Conservation (phyloP, 78 protist species). For the Dictyostelium brefeldianum region DNA sequence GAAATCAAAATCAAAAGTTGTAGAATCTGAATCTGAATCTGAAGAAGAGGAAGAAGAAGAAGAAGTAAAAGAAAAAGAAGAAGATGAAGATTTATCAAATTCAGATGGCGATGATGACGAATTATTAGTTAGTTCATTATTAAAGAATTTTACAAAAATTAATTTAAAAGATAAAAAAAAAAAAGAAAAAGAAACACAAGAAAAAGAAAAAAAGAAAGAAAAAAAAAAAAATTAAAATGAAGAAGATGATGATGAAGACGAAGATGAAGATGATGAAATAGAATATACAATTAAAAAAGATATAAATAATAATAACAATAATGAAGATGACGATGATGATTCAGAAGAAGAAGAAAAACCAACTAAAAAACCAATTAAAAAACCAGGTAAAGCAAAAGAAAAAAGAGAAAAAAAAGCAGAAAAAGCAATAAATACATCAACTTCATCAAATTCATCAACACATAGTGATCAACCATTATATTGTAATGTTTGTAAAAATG, state of each 20-base stretch:
- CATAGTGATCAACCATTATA: neutral
- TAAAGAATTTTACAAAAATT: conserved; percentile 11
- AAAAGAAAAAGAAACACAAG: neutral
- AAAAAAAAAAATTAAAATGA: neutral
- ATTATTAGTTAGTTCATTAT: conserved; percentile 19
- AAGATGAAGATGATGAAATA: neutral
- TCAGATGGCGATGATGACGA: conserved; percentile 27
- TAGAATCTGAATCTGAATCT: neutral
- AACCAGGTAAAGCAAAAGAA: conserved; percentile 70
- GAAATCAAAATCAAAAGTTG: conserved; percentile 1
- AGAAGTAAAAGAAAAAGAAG: neutral
- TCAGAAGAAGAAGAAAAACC: neutral
- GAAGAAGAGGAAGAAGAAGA: conserved; percentile 1
- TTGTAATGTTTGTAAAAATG: conserved; percentile 75
- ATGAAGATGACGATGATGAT: conserved; percentile 3
- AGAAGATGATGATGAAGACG: neutral
- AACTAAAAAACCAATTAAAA: neutral
- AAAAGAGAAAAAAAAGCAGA: conserved; percentile 64
- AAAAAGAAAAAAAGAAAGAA: neutral
- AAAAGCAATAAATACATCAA: conserved; percentile 43
- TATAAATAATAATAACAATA: neutral
- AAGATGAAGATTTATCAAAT: neutral
- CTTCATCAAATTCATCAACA: neutral
- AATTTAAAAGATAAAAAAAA: neutral
- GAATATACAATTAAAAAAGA: conserved; percentile 22